A percentile compares a stretch with the other conserved stretches of the same genome.
These are phyloP conservation scores for Candida succiphila DNA, from an alignment of 805 yeast species.

Conservation along the genomic window DNA sequence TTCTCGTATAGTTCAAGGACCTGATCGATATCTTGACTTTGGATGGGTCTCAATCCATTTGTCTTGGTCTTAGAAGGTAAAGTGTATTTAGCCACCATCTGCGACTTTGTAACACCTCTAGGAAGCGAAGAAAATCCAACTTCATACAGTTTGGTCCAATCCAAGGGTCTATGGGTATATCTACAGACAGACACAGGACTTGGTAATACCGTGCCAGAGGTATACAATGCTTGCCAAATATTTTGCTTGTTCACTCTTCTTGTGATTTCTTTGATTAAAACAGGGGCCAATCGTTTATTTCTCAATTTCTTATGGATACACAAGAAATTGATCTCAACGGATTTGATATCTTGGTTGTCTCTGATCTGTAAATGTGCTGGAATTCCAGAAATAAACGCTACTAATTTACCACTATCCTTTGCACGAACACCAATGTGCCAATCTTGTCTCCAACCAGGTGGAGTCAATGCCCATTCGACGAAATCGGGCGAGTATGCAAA, in stretches of 20 bases:
- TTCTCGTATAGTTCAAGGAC: constrained; percentile 47
- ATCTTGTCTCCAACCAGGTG: constrained; percentile 85
- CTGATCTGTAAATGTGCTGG: constrained; percentile 62
- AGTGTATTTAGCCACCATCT: constrained; percentile 53
- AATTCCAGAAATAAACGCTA: constrained; percentile 88
- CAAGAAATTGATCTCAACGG: constrained; percentile 87
- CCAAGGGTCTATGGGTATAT: constrained; percentile 87
- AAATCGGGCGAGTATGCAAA: constrained; percentile 80
- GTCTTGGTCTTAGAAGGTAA: constrained; percentile 42
- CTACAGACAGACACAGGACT: constrained; percentile 86
- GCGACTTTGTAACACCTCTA: constrained; percentile 50
- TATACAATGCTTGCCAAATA: constrained; percentile 94
- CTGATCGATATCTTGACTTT: constrained; percentile 49
- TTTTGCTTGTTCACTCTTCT: constrained; percentile 77
- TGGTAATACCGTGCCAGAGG: constrained; percentile 87
- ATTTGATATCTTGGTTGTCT: constrained; percentile 34
- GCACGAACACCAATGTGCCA: constrained; percentile 96
- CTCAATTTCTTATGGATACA: constrained; percentile 92
- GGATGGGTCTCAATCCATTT: constrained; percentile 50
- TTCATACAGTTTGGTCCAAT: constrained; percentile 83
- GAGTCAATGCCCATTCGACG: constrained; percentile 85
- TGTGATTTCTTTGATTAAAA: constrained; percentile 87
- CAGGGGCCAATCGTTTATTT: constrained; percentile 90
- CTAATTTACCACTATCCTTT: constrained; percentile 60
- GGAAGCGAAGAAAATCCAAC: constrained; percentile 88